These are phyloP conservation scores for Saturnispora halmiae DNA, from an alignment of 805 yeast species.

Conservation along the genomic window DNA sequence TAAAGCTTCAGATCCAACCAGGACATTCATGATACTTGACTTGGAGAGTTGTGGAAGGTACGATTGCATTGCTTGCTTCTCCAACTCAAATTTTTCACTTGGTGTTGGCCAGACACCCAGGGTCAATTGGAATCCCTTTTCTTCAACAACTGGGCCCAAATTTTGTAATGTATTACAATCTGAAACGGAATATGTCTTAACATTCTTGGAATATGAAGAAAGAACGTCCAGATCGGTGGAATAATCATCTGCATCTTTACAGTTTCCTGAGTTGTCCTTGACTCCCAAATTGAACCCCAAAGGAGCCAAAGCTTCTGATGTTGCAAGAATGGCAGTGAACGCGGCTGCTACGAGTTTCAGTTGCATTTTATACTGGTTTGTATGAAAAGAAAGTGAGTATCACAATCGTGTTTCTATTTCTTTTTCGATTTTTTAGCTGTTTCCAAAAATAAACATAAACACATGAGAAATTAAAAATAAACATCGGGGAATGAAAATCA, in stretches of 20 bases:
- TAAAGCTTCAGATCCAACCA: constrained; percentile 93
- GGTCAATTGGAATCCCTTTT: constrained; percentile 64
- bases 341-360: constrained; percentile 18
- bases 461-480: not conserved
- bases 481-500: not conserved
- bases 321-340: constrained; percentile 20
- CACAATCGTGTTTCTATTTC: not conserved
- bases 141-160: constrained; percentile 81
- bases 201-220: constrained; percentile 47
- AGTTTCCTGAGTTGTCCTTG: constrained; percentile 59
- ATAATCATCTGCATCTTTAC: constrained; percentile 69
- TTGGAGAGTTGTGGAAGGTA: constrained; percentile 69
- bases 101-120: constrained; percentile 95
- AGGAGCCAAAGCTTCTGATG: constrained; percentile 22
- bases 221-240: constrained; percentile 55
- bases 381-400: not conserved
- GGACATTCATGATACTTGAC: constrained; percentile 61
- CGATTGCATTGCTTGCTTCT: constrained; percentile 57
- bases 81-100: constrained; percentile 64
- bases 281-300: constrained; percentile 85
- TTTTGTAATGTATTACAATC: constrained; percentile 83
- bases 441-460: not conserved
- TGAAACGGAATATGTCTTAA: constrained; percentile 87
- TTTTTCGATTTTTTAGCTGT: not conserved
- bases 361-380: constrained; percentile 9